Evolutionary conservation across 768 basidiomycete genomes (phyloP).

Genomic region (Auricularia auricula-judae): DNA sequence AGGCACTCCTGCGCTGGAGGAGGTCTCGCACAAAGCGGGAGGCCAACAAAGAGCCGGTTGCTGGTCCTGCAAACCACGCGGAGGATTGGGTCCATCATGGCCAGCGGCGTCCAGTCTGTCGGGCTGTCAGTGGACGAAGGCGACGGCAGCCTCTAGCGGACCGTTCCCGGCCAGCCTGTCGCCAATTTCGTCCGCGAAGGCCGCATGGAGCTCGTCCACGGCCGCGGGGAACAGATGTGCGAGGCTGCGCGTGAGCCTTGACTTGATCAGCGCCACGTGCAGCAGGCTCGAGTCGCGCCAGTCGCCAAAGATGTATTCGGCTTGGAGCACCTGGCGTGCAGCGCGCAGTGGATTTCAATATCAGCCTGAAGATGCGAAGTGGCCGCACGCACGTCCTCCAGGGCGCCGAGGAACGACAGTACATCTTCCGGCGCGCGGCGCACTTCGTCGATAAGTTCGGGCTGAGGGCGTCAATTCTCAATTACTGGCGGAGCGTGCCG

Average conservation of each 20-base stretch:
- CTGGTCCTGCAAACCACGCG: constrained; percentile 19
- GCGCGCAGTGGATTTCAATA: too few species aligned
- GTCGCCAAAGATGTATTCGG: constrained; percentile 26
- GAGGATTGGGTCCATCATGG: constrained; percentile 16
- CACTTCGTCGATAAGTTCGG: too few species aligned
- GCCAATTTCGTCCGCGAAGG: constrained; percentile 29
- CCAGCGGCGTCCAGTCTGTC: constrained; percentile 14
- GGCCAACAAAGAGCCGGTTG: constrained; percentile 24
- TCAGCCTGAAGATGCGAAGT: too few species aligned
- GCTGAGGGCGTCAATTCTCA: too few species aligned
- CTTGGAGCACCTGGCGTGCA: constrained; percentile 23
- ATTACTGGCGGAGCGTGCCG: too few species aligned
- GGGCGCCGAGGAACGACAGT: too few species aligned
- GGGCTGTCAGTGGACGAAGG: too few species aligned
- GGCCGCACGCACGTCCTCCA: not conserved
- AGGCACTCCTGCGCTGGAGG: too few species aligned
- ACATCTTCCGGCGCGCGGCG: too few species aligned
- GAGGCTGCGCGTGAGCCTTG: constrained; percentile 27
- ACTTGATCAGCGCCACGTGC: constrained; percentile 9
- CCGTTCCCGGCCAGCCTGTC: too few species aligned
- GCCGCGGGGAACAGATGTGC: constrained; percentile 28
- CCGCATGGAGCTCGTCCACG: constrained; percentile 30
- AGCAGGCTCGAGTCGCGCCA: constrained; percentile 14
- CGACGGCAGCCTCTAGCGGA: too few species aligned
- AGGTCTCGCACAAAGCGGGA: constrained; percentile 20